Evolutionary conservation across 768 basidiomycete species (phyloP), one percentile per base, ranked within the genome.

Genomic region (Lentinula sp.): DNA sequence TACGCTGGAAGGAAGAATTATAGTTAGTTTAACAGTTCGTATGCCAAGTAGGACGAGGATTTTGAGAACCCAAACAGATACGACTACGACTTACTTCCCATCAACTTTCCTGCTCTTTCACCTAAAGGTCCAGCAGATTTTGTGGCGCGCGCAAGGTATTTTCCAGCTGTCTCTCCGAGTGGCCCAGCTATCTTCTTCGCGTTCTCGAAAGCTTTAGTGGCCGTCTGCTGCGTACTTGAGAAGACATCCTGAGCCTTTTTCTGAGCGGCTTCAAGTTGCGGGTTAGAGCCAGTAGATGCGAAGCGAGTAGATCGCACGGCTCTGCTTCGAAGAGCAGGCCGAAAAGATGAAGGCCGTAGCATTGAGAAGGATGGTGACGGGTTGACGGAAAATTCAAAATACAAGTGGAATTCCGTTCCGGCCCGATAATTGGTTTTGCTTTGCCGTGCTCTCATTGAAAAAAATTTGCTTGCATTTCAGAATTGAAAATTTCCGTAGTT

Each of bases 191-290:
- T 74, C 70, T 79, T 82, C 39, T 81, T 76, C 5, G 80, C 78
- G 48, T 71, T 71, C 63, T 80, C 80, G 67, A 83, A 80, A 16
- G 82, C 74, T 69, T 83, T 78, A 43, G 78, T 79, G 3, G 84
- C 81, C 34, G 71, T 76, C 71, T 85, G 81, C 69, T 86, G 85
- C 8, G 82, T 86, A 48, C 74, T 71, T 53, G 80, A 76, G 62
- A 89, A 74, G 45, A 82, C 78, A 57, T 91, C 86, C 73, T 89
- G 84, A 5, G 88, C 86, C 71, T 87, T 89, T 76, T 89, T 85
- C 70, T 85, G 84, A 1, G 85, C 72, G 5, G 76, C 72, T 65
- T 83, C 80, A 35, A 81, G 58, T 9, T 74, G 69, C 35, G 80
- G 60, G 58, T 70, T 73, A n/a, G 68, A 45, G 31, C 56, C 48